Base-by-base conservation (phyloP, 164 flowering plant genomes). In the Euptelea pleiosperma region DNA sequence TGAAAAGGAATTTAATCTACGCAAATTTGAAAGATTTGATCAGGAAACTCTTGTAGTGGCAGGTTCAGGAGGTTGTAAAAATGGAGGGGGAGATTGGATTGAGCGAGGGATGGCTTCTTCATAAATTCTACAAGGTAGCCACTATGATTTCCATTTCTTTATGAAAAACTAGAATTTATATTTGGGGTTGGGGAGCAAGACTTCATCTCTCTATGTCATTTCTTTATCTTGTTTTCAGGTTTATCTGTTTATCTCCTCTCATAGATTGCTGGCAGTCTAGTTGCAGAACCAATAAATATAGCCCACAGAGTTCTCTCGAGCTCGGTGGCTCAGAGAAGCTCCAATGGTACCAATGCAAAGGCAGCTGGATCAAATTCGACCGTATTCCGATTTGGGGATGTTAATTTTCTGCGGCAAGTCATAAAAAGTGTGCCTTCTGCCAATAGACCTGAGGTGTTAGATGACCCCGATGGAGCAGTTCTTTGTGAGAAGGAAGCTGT, bases 21-120 rank as follows among this genome's bases (percentile, higher is more conserved):
- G n/a, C n/a, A n/a, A n/a, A n/a, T n/a, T n/a, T n/a, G n/a, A n/a
- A n/a, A 9, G 42, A 11, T 4, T 25, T 1, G 30, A 48, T 50
- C 33, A 21, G 58, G 45, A 21, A 16, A 35, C 29, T 12, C 2
- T 25, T 59, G 52, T 51, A 7, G 61, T 57, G 33, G 42, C 75
- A 89, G 93, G 87, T 89, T 35, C 73, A 74, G 43, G 86, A 86
- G 60, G 82, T 82, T 55, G 71, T 79, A 30, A 71, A 76, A 71
- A 79, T 86, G 89, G 96, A 82, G 65, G 69, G 55, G 60, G 89
- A 86, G 51, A 78, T 89, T 58, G 83, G 86, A 26, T 53, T 53
- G 24, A 44, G 34, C 28, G 72, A 69, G 43, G 80, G 75, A 16
- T 83, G 89, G 91, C 80, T 84, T 30, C 68, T 64, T 31, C 78